Percentiles rank a stretch among this genome's conserved stretches.
Evolutionary conservation across 2,329 filamentous ascomycete genomes (phyloP).

Genomic region (Pyrenophora teres): DNA sequence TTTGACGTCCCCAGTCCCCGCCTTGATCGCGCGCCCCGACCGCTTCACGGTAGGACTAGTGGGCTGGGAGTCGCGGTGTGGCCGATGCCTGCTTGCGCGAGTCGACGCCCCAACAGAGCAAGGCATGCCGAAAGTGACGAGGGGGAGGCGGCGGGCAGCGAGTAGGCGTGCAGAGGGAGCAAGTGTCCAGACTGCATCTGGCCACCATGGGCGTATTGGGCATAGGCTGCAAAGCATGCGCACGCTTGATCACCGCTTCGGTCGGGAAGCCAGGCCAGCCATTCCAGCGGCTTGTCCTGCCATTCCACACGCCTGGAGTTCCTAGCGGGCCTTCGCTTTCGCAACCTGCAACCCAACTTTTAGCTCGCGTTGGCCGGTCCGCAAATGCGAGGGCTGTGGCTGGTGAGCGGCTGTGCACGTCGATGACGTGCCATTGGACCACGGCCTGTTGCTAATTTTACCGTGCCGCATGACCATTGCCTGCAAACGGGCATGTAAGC

Average conservation of each 20-base stretch:
- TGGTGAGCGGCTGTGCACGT: constrained; percentile 34
- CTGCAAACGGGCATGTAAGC: constrained; percentile 23
- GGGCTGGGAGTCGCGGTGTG: constrained; percentile 43
- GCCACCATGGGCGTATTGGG: constrained; percentile 39
- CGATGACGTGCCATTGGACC: constrained; percentile 20
- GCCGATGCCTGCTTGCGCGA: constrained; percentile 33
- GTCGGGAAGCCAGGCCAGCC: constrained; percentile 23
- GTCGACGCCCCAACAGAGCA: constrained; percentile 24
- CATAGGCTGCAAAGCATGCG: constrained; percentile 26
- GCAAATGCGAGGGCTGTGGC: constrained; percentile 24
- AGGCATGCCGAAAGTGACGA: constrained; percentile 29
- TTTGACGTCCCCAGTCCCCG: constrained; percentile 30
- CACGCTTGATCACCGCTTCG: constrained; percentile 39
- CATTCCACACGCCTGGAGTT: constrained; percentile 22
- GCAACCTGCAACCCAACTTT: neutral
- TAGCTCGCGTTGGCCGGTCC: constrained; percentile 31
- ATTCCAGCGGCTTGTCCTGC: constrained; percentile 3
- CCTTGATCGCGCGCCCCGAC: constrained; percentile 48
- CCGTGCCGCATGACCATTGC: constrained; percentile 26
- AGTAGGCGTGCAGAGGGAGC: constrained; percentile 25
- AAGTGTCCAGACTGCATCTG: constrained; percentile 30
- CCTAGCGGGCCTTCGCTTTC: constrained; percentile 3
- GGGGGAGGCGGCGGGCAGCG: constrained; percentile 24
- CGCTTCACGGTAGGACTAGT: constrained; percentile 37
- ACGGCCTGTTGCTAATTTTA: constrained; percentile 21